phyloP scores from a whole-genome alignment of 148 eudicot genomes.

The Drosera capensis region DNA sequence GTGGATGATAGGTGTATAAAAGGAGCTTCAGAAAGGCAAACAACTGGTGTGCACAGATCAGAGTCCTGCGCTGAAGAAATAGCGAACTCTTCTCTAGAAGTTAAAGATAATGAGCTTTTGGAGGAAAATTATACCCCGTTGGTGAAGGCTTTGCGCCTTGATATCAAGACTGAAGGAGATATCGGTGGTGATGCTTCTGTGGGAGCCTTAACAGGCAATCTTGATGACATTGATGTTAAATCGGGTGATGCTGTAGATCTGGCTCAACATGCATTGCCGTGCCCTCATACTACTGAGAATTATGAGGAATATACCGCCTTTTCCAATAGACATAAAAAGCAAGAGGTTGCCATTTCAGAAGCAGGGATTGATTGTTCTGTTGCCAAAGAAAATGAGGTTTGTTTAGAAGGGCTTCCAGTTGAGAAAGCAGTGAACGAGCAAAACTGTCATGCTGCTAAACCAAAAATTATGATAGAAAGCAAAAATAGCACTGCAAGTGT shows the following conservation, averaged over 20 bases:
- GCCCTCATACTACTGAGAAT: slow-evolving; percentile 16
- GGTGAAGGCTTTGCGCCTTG: slow-evolving; percentile 12
- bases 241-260: slow-evolving; percentile 13
- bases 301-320: slow-evolving; percentile 13
- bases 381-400: slow-evolving; percentile 16
- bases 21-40: slow-evolving; percentile 9
- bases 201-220: slow-evolving; percentile 12
- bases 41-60: slow-evolving; percentile 11
- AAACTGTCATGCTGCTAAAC: slow-evolving; percentile 18
- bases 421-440: slow-evolving; percentile 14
- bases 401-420: neutral
- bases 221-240: slow-evolving; percentile 21
- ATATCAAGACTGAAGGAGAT: slow-evolving; percentile 16
- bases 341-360: slow-evolving; percentile 18
- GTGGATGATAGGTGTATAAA: slow-evolving; percentile 8
- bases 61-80: slow-evolving; percentile 17
- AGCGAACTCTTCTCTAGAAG: slow-evolving; percentile 12
- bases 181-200: slow-evolving; percentile 12
- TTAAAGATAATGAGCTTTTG: slow-evolving; percentile 10
- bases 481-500: slow-evolving; percentile 21
- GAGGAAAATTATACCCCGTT: slow-evolving; percentile 7
- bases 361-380: slow-evolving; percentile 12
- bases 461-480: slow-evolving; percentile 17
- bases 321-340: slow-evolving; percentile 13
- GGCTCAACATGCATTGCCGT: slow-evolving; percentile 13